These are phyloP conservation scores for Aspergillus incahuasiensis DNA, from an alignment of 495 filamentous ascomycete genomes.

Conservation along the genomic window DNA sequence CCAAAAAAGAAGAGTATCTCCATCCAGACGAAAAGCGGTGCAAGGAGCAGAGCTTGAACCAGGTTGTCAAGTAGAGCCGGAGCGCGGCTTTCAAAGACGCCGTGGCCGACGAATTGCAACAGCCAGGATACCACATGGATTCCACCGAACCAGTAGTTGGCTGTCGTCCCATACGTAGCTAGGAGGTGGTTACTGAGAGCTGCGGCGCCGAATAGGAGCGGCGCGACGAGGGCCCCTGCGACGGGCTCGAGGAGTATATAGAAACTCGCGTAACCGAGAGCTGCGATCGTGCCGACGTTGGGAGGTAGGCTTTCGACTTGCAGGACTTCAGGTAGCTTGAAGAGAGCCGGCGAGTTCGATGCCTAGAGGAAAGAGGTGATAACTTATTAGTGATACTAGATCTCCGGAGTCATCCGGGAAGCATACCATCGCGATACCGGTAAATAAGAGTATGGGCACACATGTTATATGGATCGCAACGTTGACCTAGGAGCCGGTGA, in stretches of 20 bases:
- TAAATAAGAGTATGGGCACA: constrained; percentile 80
- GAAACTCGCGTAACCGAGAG: constrained; percentile 66
- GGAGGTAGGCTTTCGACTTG: constrained; percentile 71
- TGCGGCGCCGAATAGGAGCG: constrained; percentile 67
- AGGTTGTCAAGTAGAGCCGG: constrained; percentile 89
- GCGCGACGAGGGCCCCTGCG: constrained; percentile 68
- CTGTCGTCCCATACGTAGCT: constrained; percentile 55
- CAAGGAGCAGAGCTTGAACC: constrained; percentile 85
- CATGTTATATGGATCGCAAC: constrained; percentile 85
- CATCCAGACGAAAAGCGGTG: constrained; percentile 97
- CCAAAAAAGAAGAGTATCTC: constrained; percentile 88
- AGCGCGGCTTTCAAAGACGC: constrained; percentile 79
- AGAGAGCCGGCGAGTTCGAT: constrained; percentile 68
- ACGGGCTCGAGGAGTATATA: constrained; percentile 94
- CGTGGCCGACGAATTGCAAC: constrained; percentile 87
- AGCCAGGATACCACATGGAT: constrained; percentile 76
- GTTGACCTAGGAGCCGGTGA: constrained; percentile 55
- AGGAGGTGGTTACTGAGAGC: constrained; percentile 73
- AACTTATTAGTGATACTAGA: constrained; percentile 5
- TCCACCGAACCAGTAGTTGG: constrained; percentile 65
- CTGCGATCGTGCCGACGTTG: constrained; percentile 72
- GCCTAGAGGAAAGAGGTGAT: constrained; percentile 45
- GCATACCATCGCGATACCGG: constrained; percentile 72
- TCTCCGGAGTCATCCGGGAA: not conserved
- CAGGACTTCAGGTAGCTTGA: constrained; percentile 66